These are phyloP conservation scores for Xerocomellus amylosporus DNA, from an alignment of 768 basidiomycete genomes.

Conservation along the genomic window DNA sequence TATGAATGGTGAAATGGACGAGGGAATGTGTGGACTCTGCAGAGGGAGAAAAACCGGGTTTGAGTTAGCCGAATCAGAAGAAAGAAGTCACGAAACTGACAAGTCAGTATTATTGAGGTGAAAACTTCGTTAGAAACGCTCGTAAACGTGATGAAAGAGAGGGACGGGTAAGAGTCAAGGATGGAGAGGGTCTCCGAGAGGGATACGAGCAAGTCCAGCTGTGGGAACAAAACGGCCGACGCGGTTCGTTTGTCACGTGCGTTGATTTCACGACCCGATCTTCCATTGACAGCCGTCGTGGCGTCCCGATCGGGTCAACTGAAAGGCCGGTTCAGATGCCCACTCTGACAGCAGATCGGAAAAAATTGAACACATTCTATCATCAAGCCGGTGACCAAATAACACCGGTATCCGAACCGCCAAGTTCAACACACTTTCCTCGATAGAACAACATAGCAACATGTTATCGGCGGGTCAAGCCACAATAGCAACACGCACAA, in stretches of 20 bases:
- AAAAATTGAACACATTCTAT: neutral
- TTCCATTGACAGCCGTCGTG: no score
- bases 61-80: neutral
- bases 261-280: slow-evolving; percentile 22
- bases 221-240: slow-evolving; percentile 21
- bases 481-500: neutral
- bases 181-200: slow-evolving; percentile 10
- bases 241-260: slow-evolving; percentile 36
- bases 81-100: slow-evolving; percentile 11
- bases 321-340: no score
- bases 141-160: slow-evolving; percentile 9
- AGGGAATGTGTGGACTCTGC: slow-evolving; percentile 30
- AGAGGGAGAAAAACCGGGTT: neutral
- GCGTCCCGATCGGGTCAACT: neutral
- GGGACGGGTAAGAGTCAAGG: neutral
- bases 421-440: no score
- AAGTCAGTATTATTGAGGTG: slow-evolving; percentile 11
- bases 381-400: no score
- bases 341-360: no score
- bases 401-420: neutral
- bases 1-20: slow-evolving; percentile 7
- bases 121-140: slow-evolving; percentile 16
- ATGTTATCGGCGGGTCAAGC: neutral
- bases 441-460: no score
- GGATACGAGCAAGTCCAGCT: slow-evolving; percentile 3